These are phyloP conservation scores for Backusella sp. DNA, from an alignment of 192 early-diverging fungal species.

Conservation along the genomic window DNA sequence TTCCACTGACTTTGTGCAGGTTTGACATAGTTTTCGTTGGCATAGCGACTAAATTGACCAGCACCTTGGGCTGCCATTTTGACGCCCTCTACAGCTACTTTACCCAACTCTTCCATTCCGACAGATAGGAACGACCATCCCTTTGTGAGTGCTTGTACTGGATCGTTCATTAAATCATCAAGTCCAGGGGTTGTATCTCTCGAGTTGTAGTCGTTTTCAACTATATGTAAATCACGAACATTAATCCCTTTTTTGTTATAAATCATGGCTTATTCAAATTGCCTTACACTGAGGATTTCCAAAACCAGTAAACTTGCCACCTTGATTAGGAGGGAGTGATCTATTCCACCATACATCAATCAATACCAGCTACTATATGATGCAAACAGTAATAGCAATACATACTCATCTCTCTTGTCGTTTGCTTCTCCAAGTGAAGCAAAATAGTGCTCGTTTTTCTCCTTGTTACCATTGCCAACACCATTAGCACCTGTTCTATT, in stretches of 20 bases:
- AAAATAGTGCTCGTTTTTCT: constrained; percentile 79
- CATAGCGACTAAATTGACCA: constrained; percentile 38
- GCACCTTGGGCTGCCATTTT: constrained; percentile 49
- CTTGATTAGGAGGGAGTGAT: constrained; percentile 63
- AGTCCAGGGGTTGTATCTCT: constrained; percentile 39
- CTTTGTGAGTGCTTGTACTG: constrained; percentile 63
- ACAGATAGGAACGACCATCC: constrained; percentile 64
- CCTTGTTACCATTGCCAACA: constrained; percentile 41
- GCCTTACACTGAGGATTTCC: constrained; percentile 53
- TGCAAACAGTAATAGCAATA: background rate
- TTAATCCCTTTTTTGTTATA: background rate
- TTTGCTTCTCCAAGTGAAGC: constrained; percentile 59
- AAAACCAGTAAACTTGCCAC: constrained; percentile 75
- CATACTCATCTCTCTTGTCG: constrained; percentile 48
- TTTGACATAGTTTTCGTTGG: constrained; percentile 66
- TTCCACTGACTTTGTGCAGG: constrained; percentile 60
- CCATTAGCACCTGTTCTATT: background rate
- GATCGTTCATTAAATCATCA: constrained; percentile 67
- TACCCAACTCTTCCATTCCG: constrained; percentile 44
- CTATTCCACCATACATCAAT: background rate
- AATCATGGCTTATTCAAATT: background rate
- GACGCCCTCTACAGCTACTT: constrained; percentile 47
- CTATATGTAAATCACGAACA: background rate
- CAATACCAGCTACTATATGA: background rate
- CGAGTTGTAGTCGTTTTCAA: constrained; percentile 12